Conservation (phyloP, 495 filamentous ascomycete species). For the Cenococcum geophilum region DNA sequence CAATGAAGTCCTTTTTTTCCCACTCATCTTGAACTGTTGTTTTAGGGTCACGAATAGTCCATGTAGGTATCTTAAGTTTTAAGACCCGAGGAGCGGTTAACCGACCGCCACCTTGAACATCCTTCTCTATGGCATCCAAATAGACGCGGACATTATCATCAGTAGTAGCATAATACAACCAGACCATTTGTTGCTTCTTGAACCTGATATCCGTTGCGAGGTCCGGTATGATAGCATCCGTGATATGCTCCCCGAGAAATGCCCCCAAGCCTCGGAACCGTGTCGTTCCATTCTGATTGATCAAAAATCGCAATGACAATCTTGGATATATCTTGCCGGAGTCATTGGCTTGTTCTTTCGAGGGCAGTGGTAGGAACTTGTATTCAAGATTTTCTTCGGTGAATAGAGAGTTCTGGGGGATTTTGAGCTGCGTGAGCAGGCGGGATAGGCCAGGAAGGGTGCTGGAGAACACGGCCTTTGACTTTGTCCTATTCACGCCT, state of each 20-base stretch:
- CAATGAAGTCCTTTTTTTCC: not conserved
- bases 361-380: constrained; percentile 6
- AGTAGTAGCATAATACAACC: not conserved
- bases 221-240: constrained; percentile 16
- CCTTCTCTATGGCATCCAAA: not conserved
- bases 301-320: not conserved
- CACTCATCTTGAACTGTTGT: not conserved
- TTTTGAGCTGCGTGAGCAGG: not conserved
- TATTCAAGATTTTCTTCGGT: constrained; percentile 9
- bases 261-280: not conserved
- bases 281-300: not conserved
- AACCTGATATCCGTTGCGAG: constrained; percentile 15
- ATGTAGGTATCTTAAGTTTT: not conserved
- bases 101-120: not conserved
- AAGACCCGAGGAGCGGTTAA: not conserved
- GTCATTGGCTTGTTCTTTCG: not conserved
- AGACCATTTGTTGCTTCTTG: not conserved
- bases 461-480: not conserved
- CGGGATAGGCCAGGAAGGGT: not conserved
- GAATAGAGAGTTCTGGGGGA: not conserved
- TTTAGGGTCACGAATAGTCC: not conserved
- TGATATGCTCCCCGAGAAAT: constrained; percentile 3
- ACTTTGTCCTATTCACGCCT: not conserved
- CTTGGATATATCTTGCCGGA: constrained; percentile 3
- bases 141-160: not conserved